These are phyloP conservation scores for Luffa acutangula DNA, from an alignment of 306 rosid species.

Conservation along the genomic window DNA sequence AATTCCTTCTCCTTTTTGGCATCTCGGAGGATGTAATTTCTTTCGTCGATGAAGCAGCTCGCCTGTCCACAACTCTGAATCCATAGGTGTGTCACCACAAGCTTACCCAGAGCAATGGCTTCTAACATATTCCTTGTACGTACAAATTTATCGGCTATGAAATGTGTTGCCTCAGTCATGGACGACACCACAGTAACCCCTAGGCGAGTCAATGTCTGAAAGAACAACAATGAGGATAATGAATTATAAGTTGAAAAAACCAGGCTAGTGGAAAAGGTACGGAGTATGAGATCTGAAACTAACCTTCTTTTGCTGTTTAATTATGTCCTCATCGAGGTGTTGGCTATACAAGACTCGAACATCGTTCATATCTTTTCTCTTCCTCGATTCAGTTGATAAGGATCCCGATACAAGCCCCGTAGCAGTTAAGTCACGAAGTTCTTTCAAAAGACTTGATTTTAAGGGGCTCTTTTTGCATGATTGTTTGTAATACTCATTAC, in stretches of 20 bases:
- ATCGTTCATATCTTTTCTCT: conserved; percentile 63
- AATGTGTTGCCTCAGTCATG: conserved; percentile 80
- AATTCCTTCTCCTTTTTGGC: conserved; percentile 81
- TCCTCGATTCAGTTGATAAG: conserved; percentile 60
- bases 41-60: conserved; percentile 79
- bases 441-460: conserved; percentile 35
- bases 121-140: conserved; percentile 89
- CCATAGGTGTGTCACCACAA: conserved; percentile 92
- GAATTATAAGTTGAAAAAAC: conserved; percentile 7
- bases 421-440: conserved; percentile 51
- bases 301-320: conserved; percentile 94
- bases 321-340: conserved; percentile 60
- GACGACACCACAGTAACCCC: conserved; percentile 59
- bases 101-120: conserved; percentile 86
- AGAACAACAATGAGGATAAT: conserved; percentile 22
- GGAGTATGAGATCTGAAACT: conserved; percentile 7
- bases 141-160: conserved; percentile 77
- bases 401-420: conserved; percentile 28
- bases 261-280: conserved; percentile 2
- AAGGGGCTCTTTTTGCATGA: conserved; percentile 35
- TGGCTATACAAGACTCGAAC: conserved; percentile 74
- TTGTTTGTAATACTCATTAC: conserved; percentile 51
- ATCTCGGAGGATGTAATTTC: conserved; percentile 61
- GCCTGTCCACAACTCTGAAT: conserved; percentile 93
- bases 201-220: conserved; percentile 59